These are phyloP conservation scores for Letharia lupina DNA, from an alignment of 495 filamentous ascomycete species.

Conservation along the genomic window DNA sequence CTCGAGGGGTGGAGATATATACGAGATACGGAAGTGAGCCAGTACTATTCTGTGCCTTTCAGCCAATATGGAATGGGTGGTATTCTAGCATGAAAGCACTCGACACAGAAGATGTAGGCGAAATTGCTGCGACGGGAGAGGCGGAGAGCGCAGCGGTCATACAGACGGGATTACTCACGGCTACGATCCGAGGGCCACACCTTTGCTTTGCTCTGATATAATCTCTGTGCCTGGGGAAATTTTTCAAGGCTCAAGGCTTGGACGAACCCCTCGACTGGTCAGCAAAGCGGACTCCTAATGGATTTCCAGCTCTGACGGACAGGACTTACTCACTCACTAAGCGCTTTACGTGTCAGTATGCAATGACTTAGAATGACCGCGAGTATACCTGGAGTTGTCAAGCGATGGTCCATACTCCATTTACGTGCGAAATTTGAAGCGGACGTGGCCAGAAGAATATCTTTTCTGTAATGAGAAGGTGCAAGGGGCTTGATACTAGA, in stretches of 20 bases:
- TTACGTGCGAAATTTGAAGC: background rate
- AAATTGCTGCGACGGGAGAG: slow-evolving; percentile 14
- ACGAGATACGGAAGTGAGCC: background rate
- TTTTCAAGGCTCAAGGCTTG: slow-evolving; percentile 5
- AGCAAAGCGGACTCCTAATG: background rate
- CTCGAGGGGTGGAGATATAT: slow-evolving; percentile 5
- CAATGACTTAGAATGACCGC: background rate
- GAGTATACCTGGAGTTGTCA: background rate
- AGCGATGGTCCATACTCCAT: background rate
- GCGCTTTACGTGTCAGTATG: slow-evolving; percentile 8
- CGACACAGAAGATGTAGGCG: background rate
- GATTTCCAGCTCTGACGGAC: background rate
- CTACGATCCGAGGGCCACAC: background rate
- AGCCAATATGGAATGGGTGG: background rate
- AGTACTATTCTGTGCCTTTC: background rate
- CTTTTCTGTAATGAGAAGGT: background rate
- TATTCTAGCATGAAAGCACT: background rate
- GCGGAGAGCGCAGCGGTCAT: slow-evolving; percentile 7
- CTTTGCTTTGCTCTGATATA: slow-evolving; percentile 11
- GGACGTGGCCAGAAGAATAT: background rate
- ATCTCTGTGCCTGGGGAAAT: slow-evolving; percentile 14
- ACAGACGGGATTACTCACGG: slow-evolving; percentile 12
- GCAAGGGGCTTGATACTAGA: background rate
- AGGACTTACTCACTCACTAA: background rate
- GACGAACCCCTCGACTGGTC: slow-evolving; percentile 3